Evolutionary conservation across 768 basidiomycete species (phyloP), one percentile per base, ranked within the genome.

Genomic region (Mycena rosella): DNA sequence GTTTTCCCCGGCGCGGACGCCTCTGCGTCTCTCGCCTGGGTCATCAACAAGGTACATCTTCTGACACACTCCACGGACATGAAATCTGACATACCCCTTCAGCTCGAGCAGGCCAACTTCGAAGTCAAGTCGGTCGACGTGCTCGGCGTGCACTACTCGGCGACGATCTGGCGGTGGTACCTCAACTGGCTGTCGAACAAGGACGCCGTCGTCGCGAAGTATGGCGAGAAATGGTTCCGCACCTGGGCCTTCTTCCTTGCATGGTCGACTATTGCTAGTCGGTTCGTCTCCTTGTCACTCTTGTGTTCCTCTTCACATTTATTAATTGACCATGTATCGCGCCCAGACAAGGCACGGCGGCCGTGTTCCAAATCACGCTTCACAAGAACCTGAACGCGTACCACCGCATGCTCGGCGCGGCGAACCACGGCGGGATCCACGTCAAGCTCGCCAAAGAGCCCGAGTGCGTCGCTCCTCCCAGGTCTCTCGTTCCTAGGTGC

Each of bases 1-100:
- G 82, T 99, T 77, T 99, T 99, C 91, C 97, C 98, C 49, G 97
- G 97, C 76, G 98, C 97, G 4, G 98, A 99, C 74, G 98, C 98
- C 0, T 95, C 92, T 3, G 95, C 95, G 79, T 94, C 96, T 22
- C 91, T 99, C 32, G 95, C 93, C 44, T 99, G 97, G 97, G 96
- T 98, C 62, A 86, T 99, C 67, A 87, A 82, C 68, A 85, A 86
- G 78, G 85, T 83, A 49, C 18, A 58, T 53, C 24, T 44, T 42
- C 20, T n/a, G 18, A 22, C 42, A 60, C 36, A 27, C 11, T 53
- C n/a, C 48, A 11, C 45, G 11, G n/a, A n/a, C n/a, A n/a, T n/a
- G n/a, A n/a, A n/a, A n/a, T n/a, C 45, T 22, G 18, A 44, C 20
- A 20, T 6, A 30, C 17, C 20, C 18, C 44, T 17, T 30, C 86